These are phyloP conservation scores for Ophiostoma australiae DNA, from an alignment of 2,329 filamentous ascomycete species.

Conservation along the genomic window DNA sequence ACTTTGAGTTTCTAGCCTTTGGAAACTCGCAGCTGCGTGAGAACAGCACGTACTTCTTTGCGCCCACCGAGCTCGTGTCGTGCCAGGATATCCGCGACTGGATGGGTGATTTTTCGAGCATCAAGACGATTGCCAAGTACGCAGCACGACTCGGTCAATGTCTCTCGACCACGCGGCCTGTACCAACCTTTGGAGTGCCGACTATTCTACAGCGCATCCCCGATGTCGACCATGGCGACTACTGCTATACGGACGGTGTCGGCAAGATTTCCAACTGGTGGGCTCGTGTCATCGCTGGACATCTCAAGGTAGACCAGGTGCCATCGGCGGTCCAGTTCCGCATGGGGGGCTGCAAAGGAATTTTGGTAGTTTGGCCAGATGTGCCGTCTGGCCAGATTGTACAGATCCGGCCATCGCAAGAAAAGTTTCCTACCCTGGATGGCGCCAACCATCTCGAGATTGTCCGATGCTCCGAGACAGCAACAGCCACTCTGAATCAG, in stretches of 20 bases:
- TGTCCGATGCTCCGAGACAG: constrained; percentile 71
- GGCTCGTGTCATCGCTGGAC: constrained; percentile 65
- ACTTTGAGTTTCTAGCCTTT: constrained; percentile 87
- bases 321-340: constrained; percentile 91
- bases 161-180: constrained; percentile 84
- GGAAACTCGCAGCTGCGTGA: constrained; percentile 94
- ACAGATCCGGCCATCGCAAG: constrained; percentile 75
- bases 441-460: constrained; percentile 71
- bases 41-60: constrained; percentile 89
- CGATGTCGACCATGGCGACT: constrained; percentile 61
- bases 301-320: constrained; percentile 58
- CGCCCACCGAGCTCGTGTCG: constrained; percentile 59
- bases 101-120: constrained; percentile 83
- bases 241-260: constrained; percentile 84
- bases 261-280: constrained; percentile 83
- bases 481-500: constrained; percentile 76
- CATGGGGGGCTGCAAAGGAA: constrained; percentile 86
- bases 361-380: constrained; percentile 70
- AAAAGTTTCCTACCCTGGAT: constrained; percentile 67
- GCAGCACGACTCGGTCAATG: constrained; percentile 88
- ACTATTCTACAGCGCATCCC: constrained; percentile 52
- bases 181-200: constrained; percentile 58
- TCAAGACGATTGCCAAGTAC: constrained; percentile 80
- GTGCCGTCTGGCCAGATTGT: constrained; percentile 57
- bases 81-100: constrained; percentile 73